Evolutionary conservation across 331 rosid genomes (phyloP), one percentile per base, ranked within the genome.

Genomic region (Acacia concinna): DNA sequence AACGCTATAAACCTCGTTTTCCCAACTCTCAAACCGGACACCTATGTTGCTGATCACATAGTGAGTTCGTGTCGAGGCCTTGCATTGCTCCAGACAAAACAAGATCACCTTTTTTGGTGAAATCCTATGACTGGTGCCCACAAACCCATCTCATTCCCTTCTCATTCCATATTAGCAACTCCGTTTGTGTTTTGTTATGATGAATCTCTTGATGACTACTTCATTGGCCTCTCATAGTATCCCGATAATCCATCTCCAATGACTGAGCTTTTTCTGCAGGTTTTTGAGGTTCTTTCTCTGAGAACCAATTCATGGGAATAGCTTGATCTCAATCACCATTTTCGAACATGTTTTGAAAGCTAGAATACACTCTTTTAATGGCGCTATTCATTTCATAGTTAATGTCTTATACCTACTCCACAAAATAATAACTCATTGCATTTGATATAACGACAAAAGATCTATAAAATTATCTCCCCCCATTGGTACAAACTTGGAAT

Each of bases 301-400:
- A 75, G 32, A 66, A 41, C 71, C 49, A 32, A 75, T 67, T 52
- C 64, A 1, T 64, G 73, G 79, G 1, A 8, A 6, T 21, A 65
- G 6, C 10, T 23, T 10, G 31, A 23, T 60, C n/a, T 23, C 21
- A 3, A 14, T 21, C 6, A 2, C 8, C 46, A 6, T 18, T 47
- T 5, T 17, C 4, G 9, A 14, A 7, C 3, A 2, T 3, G 0
- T 3, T 43, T 4, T 43, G 15, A 3, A 43, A 43, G 11, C 15
- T 43, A 3, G 47, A 4, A 15, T 43, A 10, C 13, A 12, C 10
- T 67, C 32, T 67, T 67, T 38, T 1, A 38, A 67, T 43, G 32
- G 56, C 0, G 75, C 75, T n/a, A 27, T 82, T 49, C 75, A 82
- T 77, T 71, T 78, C 75, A 28, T 64, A 38, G 64, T 15, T 27